Evolutionary conservation across 208 protist genomes (phyloP).

Genomic region (Entamoeba nuttalli): DNA sequence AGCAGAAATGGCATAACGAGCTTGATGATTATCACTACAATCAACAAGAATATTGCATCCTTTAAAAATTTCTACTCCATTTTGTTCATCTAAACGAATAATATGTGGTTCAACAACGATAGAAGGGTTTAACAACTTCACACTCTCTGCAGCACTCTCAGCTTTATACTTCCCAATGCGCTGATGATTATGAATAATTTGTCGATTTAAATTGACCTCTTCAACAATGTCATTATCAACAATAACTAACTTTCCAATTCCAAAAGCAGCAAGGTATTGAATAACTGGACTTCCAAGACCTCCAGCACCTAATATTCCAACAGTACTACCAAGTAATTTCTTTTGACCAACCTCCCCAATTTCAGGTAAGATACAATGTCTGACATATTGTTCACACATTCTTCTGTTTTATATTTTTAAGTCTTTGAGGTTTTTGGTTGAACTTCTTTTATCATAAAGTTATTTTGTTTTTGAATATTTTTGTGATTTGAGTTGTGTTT

Average conservation of each 20-base stretch:
- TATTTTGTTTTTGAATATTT: no score
- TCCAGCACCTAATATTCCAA: slow-evolving; percentile 70
- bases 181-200: neutral
- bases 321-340: slow-evolving; percentile 40
- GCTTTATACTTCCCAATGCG: neutral
- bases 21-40: neutral
- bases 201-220: neutral
- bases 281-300: slow-evolving; percentile 70
- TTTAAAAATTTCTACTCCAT: neutral
- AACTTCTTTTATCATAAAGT: no score
- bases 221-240: neutral
- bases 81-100: neutral
- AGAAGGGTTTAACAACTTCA: neutral
- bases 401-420: no score
- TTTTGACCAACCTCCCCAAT: slow-evolving; percentile 20
- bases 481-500: no score
- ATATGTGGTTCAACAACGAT: neutral
- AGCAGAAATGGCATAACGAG: neutral
- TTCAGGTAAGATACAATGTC: neutral
- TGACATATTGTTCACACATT: neutral
- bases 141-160: neutral
- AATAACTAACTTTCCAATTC: slow-evolving; percentile 47
- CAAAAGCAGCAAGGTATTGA: slow-evolving; percentile 70
- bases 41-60: neutral
- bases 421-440: no score